Evolutionary conservation across 257 asterid species (phyloP).

Genomic region (Solanum habrochaites): DNA sequence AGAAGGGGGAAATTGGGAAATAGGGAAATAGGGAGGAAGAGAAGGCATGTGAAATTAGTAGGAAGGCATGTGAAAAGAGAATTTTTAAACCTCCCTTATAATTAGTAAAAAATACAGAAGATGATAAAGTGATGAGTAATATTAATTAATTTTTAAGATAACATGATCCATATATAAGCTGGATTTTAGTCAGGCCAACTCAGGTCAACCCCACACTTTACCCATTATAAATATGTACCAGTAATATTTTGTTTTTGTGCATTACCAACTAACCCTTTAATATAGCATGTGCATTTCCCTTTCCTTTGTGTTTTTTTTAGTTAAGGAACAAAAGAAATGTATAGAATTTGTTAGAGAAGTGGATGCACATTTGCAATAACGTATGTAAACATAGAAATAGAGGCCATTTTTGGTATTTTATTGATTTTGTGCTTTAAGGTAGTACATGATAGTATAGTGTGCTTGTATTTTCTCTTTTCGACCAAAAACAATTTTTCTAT

Average conservation of each 20-base stretch:
- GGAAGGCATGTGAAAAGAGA: background rate
- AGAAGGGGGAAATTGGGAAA: background rate
- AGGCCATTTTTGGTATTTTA: background rate
- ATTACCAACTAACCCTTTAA: background rate
- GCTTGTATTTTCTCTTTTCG: background rate
- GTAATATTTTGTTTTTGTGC: background rate
- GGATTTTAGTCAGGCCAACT: background rate
- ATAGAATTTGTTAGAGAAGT: background rate
- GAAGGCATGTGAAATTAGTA: background rate
- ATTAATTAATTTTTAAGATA: background rate
- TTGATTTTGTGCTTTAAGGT: background rate
- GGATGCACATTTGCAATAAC: background rate
- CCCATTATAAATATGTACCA: background rate
- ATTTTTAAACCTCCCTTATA: background rate
- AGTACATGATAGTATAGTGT: background rate
- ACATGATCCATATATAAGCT: background rate
- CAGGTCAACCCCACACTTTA: background rate
- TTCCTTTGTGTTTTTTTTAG: background rate
- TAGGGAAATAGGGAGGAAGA: background rate
- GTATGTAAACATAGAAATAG: background rate
- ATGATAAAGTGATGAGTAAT: background rate
- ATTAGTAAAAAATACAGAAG: background rate
- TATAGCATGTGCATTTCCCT: background rate
- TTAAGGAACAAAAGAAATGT: background rate
- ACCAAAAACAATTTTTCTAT: background rate